Percentiles rank a stretch among this genome's conserved stretches.
phyloP scores from a whole-genome alignment of 306 rosid species.

The Inga laurina region DNA sequence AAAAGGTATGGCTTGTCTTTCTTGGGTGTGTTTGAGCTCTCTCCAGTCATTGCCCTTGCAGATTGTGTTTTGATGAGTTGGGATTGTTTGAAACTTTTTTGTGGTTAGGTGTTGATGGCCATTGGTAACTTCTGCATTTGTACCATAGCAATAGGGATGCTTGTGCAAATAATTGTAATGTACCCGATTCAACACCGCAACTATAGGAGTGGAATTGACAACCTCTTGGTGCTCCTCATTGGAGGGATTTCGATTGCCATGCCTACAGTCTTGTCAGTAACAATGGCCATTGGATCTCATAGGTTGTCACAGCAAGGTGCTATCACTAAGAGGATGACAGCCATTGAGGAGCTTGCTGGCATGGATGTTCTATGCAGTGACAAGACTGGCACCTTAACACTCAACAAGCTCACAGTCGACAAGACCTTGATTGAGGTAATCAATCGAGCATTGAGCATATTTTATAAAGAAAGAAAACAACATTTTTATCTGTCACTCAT shows the following conservation, averaged over 20 bases:
- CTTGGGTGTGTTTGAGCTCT: not conserved
- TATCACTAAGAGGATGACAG: slow-evolving; percentile 96
- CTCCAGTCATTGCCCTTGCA: not conserved
- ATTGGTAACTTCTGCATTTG: slow-evolving; percentile 96
- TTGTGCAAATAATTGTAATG: slow-evolving; percentile 75
- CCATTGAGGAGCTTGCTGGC: slow-evolving; percentile 96
- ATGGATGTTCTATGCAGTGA: slow-evolving; percentile 96
- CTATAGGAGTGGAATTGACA: slow-evolving; percentile 82
- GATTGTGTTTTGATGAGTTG: not conserved
- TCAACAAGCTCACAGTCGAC: slow-evolving; percentile 89
- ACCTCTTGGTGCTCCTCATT: slow-evolving; percentile 87
- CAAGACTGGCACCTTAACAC: slow-evolving; percentile 88
- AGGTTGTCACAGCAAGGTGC: slow-evolving; percentile 85
- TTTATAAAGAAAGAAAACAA: not conserved
- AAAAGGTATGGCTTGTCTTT: slow-evolving; percentile 50
- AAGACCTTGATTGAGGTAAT: slow-evolving; percentile 69
- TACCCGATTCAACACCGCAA: slow-evolving; percentile 75
- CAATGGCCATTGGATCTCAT: slow-evolving; percentile 98
- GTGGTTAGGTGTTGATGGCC: slow-evolving; percentile 69
- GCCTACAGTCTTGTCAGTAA: slow-evolving; percentile 92
- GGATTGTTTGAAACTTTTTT: not conserved
- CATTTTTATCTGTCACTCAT: not conserved
- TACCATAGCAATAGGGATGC: slow-evolving; percentile 76
- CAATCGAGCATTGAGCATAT: not conserved
- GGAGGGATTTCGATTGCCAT: slow-evolving; percentile 97